Conservation (phyloP, 352 stramenopile species). For the Phytophthora vignae region DNA sequence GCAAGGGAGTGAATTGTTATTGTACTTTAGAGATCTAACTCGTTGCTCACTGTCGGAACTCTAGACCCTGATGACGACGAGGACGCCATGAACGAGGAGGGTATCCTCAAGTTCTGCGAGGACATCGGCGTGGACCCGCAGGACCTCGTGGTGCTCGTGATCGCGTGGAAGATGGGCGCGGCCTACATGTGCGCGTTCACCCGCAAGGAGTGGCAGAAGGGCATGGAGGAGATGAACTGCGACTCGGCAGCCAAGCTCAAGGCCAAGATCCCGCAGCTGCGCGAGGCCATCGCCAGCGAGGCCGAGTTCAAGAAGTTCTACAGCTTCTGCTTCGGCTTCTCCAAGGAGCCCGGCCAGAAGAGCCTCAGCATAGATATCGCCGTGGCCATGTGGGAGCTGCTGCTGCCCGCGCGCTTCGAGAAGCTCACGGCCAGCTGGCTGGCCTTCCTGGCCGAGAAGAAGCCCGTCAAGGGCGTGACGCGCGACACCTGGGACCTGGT, state of each 20-base stretch:
- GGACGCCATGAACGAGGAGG: slow-evolving; percentile 75
- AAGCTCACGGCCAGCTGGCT: slow-evolving; percentile 79
- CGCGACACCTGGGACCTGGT: slow-evolving; percentile 90
- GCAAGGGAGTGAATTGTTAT: neutral
- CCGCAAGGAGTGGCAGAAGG: slow-evolving; percentile 81
- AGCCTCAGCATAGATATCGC: slow-evolving; percentile 88
- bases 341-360: slow-evolving; percentile 90
- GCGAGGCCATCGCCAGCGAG: slow-evolving; percentile 61
- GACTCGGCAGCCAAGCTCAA: slow-evolving; percentile 75
- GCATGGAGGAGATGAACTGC: slow-evolving; percentile 81
- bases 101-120: slow-evolving; percentile 84
- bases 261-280: slow-evolving; percentile 62
- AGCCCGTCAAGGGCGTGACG: slow-evolving; percentile 83
- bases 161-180: slow-evolving; percentile 90
- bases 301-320: slow-evolving; percentile 86
- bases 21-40: neutral
- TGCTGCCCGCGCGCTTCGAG: slow-evolving; percentile 71
- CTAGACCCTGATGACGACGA: slow-evolving; percentile 60
- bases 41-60: neutral
- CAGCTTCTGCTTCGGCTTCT: slow-evolving; percentile 89
- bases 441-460: slow-evolving; percentile 79
- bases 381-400: slow-evolving; percentile 87
- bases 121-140: slow-evolving; percentile 83
- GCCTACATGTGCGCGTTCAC: slow-evolving; percentile 89
- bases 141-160: slow-evolving; percentile 82